phyloP scores from a whole-genome alignment of 805 yeast genomes.

The Scheffersomyces spartinae region DNA sequence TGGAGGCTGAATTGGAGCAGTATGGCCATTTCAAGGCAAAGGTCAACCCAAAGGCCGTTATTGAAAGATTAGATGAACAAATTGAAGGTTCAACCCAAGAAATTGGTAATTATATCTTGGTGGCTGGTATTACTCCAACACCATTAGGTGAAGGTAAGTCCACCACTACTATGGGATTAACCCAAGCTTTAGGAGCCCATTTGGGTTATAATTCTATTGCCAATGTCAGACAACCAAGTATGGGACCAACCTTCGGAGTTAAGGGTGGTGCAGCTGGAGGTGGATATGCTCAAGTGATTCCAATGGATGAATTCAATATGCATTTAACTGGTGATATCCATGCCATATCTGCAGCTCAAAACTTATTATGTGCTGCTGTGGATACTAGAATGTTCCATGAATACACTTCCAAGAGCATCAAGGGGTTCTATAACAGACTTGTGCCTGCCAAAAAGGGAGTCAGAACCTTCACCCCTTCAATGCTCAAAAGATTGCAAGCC shows the following conservation, averaged over 20 bases:
- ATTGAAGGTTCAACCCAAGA: slow-evolving; percentile 53
- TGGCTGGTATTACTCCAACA: slow-evolving; percentile 96
- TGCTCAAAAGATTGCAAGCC: slow-evolving; percentile 64
- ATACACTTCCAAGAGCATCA: slow-evolving; percentile 65
- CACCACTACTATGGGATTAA: slow-evolving; percentile 91
- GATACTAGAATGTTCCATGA: slow-evolving; percentile 98
- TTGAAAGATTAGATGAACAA: slow-evolving; percentile 39
- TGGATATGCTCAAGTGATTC: slow-evolving; percentile 94
- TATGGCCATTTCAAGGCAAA: slow-evolving; percentile 89
- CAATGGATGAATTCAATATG: slow-evolving; percentile 98
- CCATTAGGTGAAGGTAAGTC: slow-evolving; percentile 98
- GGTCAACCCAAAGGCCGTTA: slow-evolving; percentile 39
- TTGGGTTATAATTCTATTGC: slow-evolving; percentile 77
- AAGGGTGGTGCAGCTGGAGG: slow-evolving; percentile 99
- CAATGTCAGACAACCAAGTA: slow-evolving; percentile 92
- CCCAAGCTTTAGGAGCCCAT: slow-evolving; percentile 94
- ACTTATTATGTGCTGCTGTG: slow-evolving; percentile 89
- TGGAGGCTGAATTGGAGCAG: slow-evolving; percentile 69
- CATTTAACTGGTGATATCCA: slow-evolving; percentile 97
- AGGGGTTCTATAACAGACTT: slow-evolving; percentile 70
- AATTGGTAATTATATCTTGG: slow-evolving; percentile 81
- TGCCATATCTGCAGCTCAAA: slow-evolving; percentile 90
- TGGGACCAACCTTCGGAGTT: slow-evolving; percentile 98
- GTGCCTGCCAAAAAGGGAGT: slow-evolving; percentile 79
- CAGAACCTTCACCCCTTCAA: slow-evolving; percentile 67